phyloP scores from a whole-genome alignment of 768 basidiomycete species.

The Cystofilobasidium macerans region DNA sequence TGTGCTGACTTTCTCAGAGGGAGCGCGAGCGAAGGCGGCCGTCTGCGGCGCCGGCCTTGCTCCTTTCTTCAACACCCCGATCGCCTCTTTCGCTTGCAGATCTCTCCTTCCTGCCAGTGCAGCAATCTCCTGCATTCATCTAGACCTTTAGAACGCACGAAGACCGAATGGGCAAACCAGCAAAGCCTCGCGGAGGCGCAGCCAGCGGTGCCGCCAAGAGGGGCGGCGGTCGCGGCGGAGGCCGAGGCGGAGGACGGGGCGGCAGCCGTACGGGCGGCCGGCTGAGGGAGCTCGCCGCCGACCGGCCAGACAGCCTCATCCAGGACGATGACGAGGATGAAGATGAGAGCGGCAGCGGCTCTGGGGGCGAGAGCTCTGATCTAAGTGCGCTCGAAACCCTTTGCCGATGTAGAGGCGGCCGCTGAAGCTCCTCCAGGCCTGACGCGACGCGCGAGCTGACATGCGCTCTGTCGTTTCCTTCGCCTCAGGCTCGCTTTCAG shows the following conservation, averaged over 20 bases:
- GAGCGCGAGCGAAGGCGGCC: too few relatives aligned
- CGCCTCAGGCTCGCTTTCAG: neutral
- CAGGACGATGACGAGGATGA: constrained; percentile 12
- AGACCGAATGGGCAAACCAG: constrained; percentile 15
- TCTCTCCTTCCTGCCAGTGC: too few relatives aligned
- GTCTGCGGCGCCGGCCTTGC: too few relatives aligned
- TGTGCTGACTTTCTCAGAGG: too few relatives aligned
- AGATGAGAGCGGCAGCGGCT: constrained; percentile 3
- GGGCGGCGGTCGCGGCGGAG: constrained; percentile 4
- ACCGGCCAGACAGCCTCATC: neutral
- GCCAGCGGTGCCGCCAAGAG: constrained; percentile 4
- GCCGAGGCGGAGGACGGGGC: constrained; percentile 5
- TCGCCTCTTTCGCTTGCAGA: too few relatives aligned
- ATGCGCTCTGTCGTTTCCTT: too few relatives aligned
- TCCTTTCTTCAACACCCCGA: too few relatives aligned
- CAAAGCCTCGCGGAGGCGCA: constrained; percentile 20
- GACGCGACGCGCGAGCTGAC: too few relatives aligned
- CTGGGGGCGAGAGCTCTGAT: neutral
- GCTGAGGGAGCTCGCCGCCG: neutral
- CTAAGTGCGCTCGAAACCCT: neutral
- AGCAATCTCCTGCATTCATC: neutral
- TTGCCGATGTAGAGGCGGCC: too few relatives aligned
- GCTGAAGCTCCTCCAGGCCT: too few relatives aligned
- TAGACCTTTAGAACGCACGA: neutral
- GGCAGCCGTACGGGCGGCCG: neutral